Percentiles rank a stretch among this genome's conserved stretches.
Evolutionary conservation across 805 yeast genomes (phyloP).

Genomic region (Spathaspora arborariae): DNA sequence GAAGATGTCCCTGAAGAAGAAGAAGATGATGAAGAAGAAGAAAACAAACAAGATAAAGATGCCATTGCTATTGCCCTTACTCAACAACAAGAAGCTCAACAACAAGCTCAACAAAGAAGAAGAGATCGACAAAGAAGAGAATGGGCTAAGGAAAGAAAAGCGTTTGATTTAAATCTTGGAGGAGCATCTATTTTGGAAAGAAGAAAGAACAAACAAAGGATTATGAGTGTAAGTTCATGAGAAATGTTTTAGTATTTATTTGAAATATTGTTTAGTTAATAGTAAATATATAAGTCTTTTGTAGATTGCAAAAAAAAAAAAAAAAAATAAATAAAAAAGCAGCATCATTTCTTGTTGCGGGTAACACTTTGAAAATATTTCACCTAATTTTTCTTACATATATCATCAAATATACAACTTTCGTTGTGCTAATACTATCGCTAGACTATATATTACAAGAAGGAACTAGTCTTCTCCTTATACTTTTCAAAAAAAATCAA

Average conservation of each 20-base stretch:
- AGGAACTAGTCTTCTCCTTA: too few species aligned
- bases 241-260: background rate
- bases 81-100: background rate
- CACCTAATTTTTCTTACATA: background rate
- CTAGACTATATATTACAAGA: too few species aligned
- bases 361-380: background rate
- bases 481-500: too few species aligned
- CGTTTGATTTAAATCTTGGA: conserved; percentile 44
- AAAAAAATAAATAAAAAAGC: too few species aligned
- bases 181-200: conserved; percentile 55
- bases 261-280: background rate
- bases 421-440: too few species aligned
- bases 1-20: conserved; percentile 35
- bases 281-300: background rate
- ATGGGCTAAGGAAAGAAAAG: conserved; percentile 18
- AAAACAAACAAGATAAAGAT: conserved; percentile 9
- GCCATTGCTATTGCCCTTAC: conserved; percentile 1
- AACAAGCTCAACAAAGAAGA: background rate
- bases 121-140: conserved; percentile 3
- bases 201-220: conserved; percentile 21
- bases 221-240: background rate
- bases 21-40: conserved; percentile 27
- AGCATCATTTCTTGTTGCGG: background rate
- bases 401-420: too few species aligned
- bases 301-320: background rate